Percentiles rank a stretch among this genome's conserved stretches.
Conservation (phyloP, 2,329 filamentous ascomycete species). For the Knufia petricola region DNA sequence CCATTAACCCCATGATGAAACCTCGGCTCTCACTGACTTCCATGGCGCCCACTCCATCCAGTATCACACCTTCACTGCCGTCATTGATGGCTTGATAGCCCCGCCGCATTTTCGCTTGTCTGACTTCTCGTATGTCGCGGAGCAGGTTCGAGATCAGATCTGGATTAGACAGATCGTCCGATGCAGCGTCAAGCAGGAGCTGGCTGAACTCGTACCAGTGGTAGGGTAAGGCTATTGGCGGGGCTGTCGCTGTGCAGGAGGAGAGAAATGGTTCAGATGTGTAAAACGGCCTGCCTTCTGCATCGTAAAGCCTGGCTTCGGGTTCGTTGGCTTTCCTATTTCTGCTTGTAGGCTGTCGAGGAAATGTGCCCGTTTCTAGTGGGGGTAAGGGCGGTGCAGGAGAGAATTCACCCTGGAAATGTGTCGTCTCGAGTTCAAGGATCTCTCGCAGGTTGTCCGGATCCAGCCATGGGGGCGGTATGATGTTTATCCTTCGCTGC, state of each 20-base stretch:
- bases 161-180: conserved; percentile 68
- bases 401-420: conserved; percentile 63
- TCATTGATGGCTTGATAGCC: conserved; percentile 63
- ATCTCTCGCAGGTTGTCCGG: conserved; percentile 65
- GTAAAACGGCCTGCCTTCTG: conserved; percentile 32
- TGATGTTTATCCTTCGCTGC: conserved; percentile 84
- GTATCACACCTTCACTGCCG: conserved; percentile 60
- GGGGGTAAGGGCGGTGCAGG: conserved; percentile 53
- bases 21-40: conserved; percentile 79
- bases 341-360: conserved; percentile 5
- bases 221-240: conserved; percentile 67
- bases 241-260: conserved; percentile 60
- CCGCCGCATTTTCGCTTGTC: conserved; percentile 77
- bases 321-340: neutral
- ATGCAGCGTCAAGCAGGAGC: conserved; percentile 72
- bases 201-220: conserved; percentile 92
- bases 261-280: conserved; percentile 66
- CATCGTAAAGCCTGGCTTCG: conserved; percentile 25
- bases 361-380: conserved; percentile 7
- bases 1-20: conserved; percentile 77
- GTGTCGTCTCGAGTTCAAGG: conserved; percentile 68
- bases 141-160: conserved; percentile 66
- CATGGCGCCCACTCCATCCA: conserved; percentile 81
- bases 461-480: conserved; percentile 81
- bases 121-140: conserved; percentile 73